These are phyloP conservation scores for Santalum album DNA, from an alignment of 164 flowering plant species.

Conservation along the genomic window DNA sequence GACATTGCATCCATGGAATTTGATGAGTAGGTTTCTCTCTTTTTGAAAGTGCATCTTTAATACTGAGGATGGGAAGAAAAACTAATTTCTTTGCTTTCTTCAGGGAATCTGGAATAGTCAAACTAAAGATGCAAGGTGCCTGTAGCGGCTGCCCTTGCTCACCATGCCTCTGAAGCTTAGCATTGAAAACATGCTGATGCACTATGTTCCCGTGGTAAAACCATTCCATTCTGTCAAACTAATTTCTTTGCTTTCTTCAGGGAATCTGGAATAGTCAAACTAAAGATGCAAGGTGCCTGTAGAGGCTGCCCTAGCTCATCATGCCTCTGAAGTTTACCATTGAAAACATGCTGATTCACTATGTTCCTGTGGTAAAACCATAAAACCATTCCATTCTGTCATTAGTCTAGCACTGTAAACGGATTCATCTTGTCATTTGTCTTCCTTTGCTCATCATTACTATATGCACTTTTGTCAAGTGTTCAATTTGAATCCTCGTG, in stretches of 20 bases:
- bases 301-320: conserved; percentile 99
- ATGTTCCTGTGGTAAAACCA: conserved; percentile 75
- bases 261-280: conserved; percentile 79
- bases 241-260: conserved; percentile 38
- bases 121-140: conserved; percentile 92
- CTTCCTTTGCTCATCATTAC: too few relatives aligned
- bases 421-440: too few relatives aligned
- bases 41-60: too few relatives aligned
- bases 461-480: too few relatives aligned
- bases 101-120: conserved; percentile 86
- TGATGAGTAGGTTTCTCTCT: conserved; percentile 58
- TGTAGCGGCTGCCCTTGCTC: conserved; percentile 98
- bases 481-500: too few relatives aligned
- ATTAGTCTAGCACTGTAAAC: background rate
- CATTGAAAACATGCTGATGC: conserved; percentile 18
- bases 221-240: background rate
- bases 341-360: conserved; percentile 97
- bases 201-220: conserved; percentile 61
- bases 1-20: conserved; percentile 83
- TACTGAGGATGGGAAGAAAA: too few relatives aligned
- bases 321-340: conserved; percentile 93
- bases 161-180: conserved; percentile 64
- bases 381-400: background rate
- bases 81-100: conserved; percentile 12
- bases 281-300: conserved; percentile 95